Evolutionary conservation across 345 rosid genomes (phyloP), one percentile per base, ranked within the genome.

Genomic region (Euclidium syriacum): DNA sequence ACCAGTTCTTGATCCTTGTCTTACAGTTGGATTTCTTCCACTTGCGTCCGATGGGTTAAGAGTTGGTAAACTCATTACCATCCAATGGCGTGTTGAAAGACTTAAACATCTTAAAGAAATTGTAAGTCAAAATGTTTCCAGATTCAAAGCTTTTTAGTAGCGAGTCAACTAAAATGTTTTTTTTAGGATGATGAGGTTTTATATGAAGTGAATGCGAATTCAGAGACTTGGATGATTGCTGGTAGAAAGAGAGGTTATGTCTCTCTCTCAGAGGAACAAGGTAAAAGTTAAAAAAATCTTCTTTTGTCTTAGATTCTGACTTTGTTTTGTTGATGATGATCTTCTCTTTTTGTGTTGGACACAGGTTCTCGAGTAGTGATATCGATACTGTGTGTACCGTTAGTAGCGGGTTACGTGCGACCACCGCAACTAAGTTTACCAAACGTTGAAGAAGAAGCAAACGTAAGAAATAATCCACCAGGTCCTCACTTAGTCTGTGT

Each of bases 51-150:
- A 68, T 65, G 83, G 90, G 43, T 91, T 94, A 68, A 80, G 90
- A 76, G 96, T 90, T 35, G 99, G 99, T 58, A 85, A 87, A 73
- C 95, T 87, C 58, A 74, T 87, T 70, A 74, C 81, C 62, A 76
- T 87, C 83, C 82, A 85, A 55, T 94, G 99, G 99, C 80, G 96
- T 61, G 81, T 94, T 50, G 92, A 94, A 80, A 81, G 91, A 79
- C 78, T 94, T 66, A 90, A 87, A 77, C 81, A 76, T 46, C 77
- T 47, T 14, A 80, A 79, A 58, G 78, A 65, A 52, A n/a, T n/a
- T n/a, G n/a, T n/a, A n/a, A n/a, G n/a, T n/a, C n/a, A n/a, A n/a
- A n/a, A n/a, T n/a, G n/a, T n/a, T n/a, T n/a, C n/a, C n/a, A n/a
- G n/a, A n/a, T n/a, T n/a, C n/a, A n/a, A n/a, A n/a, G n/a, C n/a